A percentile compares a stretch with the other conserved stretches of the same genome.
These are phyloP conservation scores for Acanthamoeba sp. DNA, from an alignment of 208 protist genomes.

Conservation along the genomic window DNA sequence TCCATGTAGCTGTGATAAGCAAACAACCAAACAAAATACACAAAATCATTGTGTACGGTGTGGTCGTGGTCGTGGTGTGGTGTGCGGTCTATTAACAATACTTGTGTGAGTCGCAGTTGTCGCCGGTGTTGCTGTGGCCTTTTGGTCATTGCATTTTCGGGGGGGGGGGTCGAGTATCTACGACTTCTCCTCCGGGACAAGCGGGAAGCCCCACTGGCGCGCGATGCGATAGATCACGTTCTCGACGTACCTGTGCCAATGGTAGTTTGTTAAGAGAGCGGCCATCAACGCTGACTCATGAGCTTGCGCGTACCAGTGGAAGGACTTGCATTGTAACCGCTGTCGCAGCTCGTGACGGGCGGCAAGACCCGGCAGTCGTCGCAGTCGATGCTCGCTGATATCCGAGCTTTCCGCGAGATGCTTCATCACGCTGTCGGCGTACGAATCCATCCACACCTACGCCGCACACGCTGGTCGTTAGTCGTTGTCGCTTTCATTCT, in stretches of 20 bases:
- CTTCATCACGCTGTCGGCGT: slow-evolving; percentile 21
- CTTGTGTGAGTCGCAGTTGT: no score
- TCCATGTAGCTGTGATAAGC: background rate
- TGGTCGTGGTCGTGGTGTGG: no score
- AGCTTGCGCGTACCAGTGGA: slow-evolving; percentile 1
- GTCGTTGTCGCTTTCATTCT: background rate
- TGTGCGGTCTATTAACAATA: no score
- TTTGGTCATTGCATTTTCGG: background rate
- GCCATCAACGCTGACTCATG: no score
- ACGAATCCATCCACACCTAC: slow-evolving; percentile 32
- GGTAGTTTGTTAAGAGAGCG: background rate
- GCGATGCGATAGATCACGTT: slow-evolving; percentile 8
- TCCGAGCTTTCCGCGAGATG: background rate
- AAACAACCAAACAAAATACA: background rate
- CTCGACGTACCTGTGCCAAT: background rate
- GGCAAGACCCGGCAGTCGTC: background rate
- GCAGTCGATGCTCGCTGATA: background rate
- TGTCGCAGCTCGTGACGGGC: background rate
- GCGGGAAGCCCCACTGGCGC: slow-evolving; percentile 15
- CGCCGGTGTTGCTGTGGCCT: no score
- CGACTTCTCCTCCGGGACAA: background rate
- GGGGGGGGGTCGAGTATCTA: background rate
- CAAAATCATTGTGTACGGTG: background rate
- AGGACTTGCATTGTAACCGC: background rate
- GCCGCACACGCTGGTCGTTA: background rate